These are phyloP conservation scores for Albophoma yamanashiensis DNA, from an alignment of 2,329 filamentous ascomycete genomes.

Conservation along the genomic window DNA sequence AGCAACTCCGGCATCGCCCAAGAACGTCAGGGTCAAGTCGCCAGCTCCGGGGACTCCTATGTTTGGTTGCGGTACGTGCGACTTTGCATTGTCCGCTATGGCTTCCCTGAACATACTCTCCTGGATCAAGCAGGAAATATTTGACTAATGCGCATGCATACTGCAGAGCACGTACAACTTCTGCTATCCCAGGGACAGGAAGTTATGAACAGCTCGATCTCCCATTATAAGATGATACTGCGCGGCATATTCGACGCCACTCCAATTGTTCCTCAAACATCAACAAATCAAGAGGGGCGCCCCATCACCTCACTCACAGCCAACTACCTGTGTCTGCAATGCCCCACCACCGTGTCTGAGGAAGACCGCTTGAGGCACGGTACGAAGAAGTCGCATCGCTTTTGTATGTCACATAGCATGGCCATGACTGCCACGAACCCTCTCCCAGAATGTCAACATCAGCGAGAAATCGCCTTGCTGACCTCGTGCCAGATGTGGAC, in stretches of 20 bases:
- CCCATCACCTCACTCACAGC: slow-evolving; percentile 52
- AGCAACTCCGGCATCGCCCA: slow-evolving; percentile 41
- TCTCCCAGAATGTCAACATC: neutral
- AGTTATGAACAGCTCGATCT: slow-evolving; percentile 56
- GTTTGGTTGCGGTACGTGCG: slow-evolving; percentile 50
- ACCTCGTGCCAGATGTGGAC: slow-evolving; percentile 53
- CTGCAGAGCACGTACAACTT: slow-evolving; percentile 58
- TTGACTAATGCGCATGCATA: slow-evolving; percentile 8
- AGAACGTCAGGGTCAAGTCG: slow-evolving; percentile 49
- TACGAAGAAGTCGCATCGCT: slow-evolving; percentile 58
- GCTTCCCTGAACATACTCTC: neutral
- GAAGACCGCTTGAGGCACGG: slow-evolving; percentile 58
- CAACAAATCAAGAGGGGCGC: slow-evolving; percentile 44
- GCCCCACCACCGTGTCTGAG: slow-evolving; percentile 55
- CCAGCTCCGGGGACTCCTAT: slow-evolving; percentile 47
- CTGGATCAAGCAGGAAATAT: neutral
- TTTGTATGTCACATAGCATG: slow-evolving; percentile 44
- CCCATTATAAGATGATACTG: slow-evolving; percentile 62
- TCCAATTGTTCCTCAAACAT: slow-evolving; percentile 55
- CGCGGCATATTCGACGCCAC: slow-evolving; percentile 59
- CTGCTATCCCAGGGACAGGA: slow-evolving; percentile 52
- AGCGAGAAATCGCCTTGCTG: slow-evolving; percentile 9
- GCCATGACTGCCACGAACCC: too few species aligned
- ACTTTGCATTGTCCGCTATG: neutral
- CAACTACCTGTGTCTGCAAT: slow-evolving; percentile 65